These are phyloP conservation scores for Penicillium sp. DNA, from an alignment of 2,329 filamentous ascomycete genomes.

Conservation along the genomic window DNA sequence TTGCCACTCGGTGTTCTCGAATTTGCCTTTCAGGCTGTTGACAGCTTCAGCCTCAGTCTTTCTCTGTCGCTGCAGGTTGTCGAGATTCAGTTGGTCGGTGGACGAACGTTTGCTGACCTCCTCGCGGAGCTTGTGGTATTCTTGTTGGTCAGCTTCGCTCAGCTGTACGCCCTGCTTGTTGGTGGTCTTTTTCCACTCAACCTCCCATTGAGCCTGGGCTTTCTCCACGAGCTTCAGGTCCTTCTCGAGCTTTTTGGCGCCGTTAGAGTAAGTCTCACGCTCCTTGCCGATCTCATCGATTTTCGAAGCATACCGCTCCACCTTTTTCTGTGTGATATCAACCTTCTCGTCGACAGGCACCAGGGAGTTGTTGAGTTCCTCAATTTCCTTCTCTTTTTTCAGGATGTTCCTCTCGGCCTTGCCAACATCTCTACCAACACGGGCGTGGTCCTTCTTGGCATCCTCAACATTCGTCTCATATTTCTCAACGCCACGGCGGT, in stretches of 20 bases:
- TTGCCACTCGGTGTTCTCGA: slow-evolving; percentile 74
- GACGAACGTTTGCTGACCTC: slow-evolving; percentile 84
- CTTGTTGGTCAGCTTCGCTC: slow-evolving; percentile 80
- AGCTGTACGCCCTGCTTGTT: slow-evolving; percentile 85
- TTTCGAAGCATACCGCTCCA: slow-evolving; percentile 67
- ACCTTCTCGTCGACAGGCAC: slow-evolving; percentile 94
- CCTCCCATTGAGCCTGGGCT: slow-evolving; percentile 83
- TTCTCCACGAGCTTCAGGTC: slow-evolving; percentile 84
- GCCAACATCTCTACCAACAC: slow-evolving; percentile 71
- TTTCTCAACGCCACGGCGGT: slow-evolving; percentile 80
- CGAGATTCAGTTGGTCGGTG: slow-evolving; percentile 76
- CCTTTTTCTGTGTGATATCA: slow-evolving; percentile 70
- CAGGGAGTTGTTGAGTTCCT: slow-evolving; percentile 80
- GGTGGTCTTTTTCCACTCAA: slow-evolving; percentile 79
- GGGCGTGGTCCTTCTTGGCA: slow-evolving; percentile 79
- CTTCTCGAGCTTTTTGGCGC: slow-evolving; percentile 73
- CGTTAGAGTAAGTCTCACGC: slow-evolving; percentile 67
- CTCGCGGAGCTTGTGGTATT: slow-evolving; percentile 81
- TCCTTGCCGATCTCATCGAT: slow-evolving; percentile 74
- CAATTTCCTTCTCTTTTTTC: slow-evolving; percentile 80
- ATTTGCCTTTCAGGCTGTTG: slow-evolving; percentile 83
- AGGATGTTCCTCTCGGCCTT: slow-evolving; percentile 86
- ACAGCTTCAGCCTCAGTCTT: slow-evolving; percentile 91
- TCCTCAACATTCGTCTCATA: slow-evolving; percentile 79
- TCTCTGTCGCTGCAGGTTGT: slow-evolving; percentile 82